Percentiles rank a stretch among this genome's conserved stretches.
Evolutionary conservation across 2,329 filamentous ascomycete species (phyloP).

Genomic region (Fusarium subglutinans): DNA sequence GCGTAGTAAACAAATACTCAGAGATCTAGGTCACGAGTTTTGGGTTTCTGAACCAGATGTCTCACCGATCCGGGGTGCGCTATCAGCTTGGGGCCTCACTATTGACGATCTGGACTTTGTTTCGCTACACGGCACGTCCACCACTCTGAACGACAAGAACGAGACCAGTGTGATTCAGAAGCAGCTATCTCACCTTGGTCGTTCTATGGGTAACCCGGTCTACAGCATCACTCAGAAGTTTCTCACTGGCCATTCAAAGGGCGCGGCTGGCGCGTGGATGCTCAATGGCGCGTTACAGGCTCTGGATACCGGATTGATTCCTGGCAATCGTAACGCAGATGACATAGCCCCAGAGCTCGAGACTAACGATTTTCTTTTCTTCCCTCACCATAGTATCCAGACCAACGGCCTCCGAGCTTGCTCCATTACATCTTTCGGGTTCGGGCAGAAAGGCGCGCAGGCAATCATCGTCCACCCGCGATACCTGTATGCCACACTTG

Average conservation of each 20-base stretch:
- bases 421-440: background rate
- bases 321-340: background rate
- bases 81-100: background rate
- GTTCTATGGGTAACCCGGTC: background rate
- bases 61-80: background rate
- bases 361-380: background rate
- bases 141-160: background rate
- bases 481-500: too few relatives aligned
- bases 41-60: background rate
- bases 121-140: background rate
- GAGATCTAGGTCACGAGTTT: background rate
- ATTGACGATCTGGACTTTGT: background rate
- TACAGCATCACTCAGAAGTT: background rate
- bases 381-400: background rate
- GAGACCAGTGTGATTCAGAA: background rate
- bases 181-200: background rate
- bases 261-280: background rate
- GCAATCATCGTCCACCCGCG: background rate
- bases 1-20: background rate
- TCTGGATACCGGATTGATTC: background rate
- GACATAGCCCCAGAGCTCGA: background rate
- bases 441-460: background rate
- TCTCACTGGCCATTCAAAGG: background rate
- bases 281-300: background rate
- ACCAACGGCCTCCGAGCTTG: too few relatives aligned